Base-by-base conservation (phyloP, 2,329 filamentous ascomycete genomes). In the Chaetothyriales sp. region DNA sequence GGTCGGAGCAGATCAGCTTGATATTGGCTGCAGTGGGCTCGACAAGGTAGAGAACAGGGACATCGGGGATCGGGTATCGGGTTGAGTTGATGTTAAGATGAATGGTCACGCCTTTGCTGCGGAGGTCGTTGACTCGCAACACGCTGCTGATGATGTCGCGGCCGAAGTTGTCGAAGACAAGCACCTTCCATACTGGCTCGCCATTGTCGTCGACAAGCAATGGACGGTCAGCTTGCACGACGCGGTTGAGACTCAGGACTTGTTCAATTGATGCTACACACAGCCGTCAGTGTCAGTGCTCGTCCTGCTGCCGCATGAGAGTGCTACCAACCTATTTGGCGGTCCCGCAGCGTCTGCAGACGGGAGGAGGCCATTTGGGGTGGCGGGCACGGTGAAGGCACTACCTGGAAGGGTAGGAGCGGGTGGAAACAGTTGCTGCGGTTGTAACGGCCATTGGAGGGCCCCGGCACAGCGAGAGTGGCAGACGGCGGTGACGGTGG, bases 91-190 rank as follows among this genome's bases (percentile, higher is more conserved):
- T 84, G 65, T 89, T 87, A 73, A 95, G 80, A 69, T 95, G 87
- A 75, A 95, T 92, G 42, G 88, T 96, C 49, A 96, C 85, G n/a
- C 93, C 92, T 79, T 92, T 88, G 54, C 84, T 79, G 56, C 93
- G 78, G 64, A 98, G 72, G 69, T 98, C 92, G 63, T 88, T 95
- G 56, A 98, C 92, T 53, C 89, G 79, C 57, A 98, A 74, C 2
- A 98, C 89, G 63, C 89, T 95, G 71, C 88, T 95, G 63, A 98
- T 95, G 53, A 98, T 86, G 77, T 96, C 89, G 65, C 89, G 78
- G 46, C 90, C 92, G 60, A 83, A 70, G 60, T 90, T 84, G 68
- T 98, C 93, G 64, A 98, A 96, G 8, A 98, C 87, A 49, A 98
- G 73, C 5, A 96, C 86, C 68, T 96, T 96, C 90, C 90, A 96